Evolutionary conservation across 305 asterid species (phyloP).

Genomic region (Petunia hybrid): DNA sequence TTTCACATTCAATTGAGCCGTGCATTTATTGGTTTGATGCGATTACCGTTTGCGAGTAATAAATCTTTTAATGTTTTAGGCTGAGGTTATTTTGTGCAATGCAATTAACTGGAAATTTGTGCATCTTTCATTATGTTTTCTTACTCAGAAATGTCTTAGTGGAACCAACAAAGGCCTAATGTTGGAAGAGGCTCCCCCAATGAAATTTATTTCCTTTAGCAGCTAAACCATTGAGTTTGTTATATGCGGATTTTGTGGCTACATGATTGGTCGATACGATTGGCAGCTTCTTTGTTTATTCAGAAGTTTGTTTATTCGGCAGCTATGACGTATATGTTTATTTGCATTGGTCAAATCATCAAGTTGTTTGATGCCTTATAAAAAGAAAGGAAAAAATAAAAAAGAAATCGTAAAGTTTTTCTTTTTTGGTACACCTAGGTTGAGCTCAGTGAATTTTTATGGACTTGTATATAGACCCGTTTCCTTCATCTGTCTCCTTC

Average conservation of each 20-base stretch:
- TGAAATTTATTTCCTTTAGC: background rate
- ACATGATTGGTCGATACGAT: background rate
- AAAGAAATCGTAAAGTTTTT: background rate
- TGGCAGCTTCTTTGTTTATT: background rate
- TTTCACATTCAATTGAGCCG: constrained; percentile 3
- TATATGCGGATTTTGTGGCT: constrained; percentile 12
- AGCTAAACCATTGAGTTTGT: background rate
- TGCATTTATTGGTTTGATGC: constrained; percentile 9
- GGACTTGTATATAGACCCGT: background rate
- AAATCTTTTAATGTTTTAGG: background rate
- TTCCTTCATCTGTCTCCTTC: constrained; percentile 25
- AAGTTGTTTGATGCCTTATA: background rate
- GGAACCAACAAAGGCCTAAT: constrained; percentile 7
- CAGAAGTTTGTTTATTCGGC: background rate
- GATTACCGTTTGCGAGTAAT: background rate
- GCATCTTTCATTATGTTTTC: background rate
- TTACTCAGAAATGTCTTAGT: background rate
- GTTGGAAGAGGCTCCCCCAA: background rate
- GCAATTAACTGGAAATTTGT: background rate
- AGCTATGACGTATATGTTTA: background rate
- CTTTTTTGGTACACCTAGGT: background rate
- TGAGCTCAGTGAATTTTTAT: constrained; percentile 23
- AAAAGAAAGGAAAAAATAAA: too few relatives aligned
- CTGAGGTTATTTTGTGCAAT: constrained; percentile 5
- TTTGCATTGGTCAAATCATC: background rate